These are phyloP conservation scores for Kappamyces sp. DNA, from an alignment of 192 early-diverging fungal species.

Conservation along the genomic window DNA sequence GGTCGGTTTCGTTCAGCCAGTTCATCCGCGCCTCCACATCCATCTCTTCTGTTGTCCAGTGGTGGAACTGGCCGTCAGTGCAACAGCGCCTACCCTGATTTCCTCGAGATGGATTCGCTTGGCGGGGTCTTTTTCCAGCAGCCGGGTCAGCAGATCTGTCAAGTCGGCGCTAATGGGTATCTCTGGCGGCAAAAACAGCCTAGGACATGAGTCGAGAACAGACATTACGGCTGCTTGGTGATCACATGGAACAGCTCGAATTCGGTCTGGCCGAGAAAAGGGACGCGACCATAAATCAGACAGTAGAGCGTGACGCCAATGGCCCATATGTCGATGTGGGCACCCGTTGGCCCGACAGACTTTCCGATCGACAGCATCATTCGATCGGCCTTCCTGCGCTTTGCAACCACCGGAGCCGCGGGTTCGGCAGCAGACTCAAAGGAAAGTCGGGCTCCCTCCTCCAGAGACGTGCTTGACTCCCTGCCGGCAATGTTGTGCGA, in stretches of 20 bases:
- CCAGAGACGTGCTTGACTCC: no score
- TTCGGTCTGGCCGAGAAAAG: conserved; percentile 90
- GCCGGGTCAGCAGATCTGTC: conserved; percentile 61
- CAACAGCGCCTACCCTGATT: conserved; percentile 59
- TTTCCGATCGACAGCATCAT: conserved; percentile 5
- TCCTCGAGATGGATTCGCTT: conserved; percentile 79
- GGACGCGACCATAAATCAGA: conserved; percentile 83
- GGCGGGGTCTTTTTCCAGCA: conserved; percentile 84
- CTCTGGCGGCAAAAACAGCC: conserved; percentile 39
- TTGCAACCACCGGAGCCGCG: no score
- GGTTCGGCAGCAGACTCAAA: no score
- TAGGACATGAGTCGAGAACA: conserved; percentile 36
- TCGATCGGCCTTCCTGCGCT: not conserved
- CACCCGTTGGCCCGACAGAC: conserved; percentile 33
- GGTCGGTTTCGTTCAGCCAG: conserved; percentile 79
- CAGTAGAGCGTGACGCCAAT: conserved; percentile 95
- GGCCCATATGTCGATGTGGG: conserved; percentile 97
- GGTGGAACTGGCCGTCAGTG: conserved; percentile 49
- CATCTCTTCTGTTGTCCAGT: conserved; percentile 80
- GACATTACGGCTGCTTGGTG: conserved; percentile 53
- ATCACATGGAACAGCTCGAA: conserved; percentile 95
- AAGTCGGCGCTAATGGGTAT: conserved; percentile 50
- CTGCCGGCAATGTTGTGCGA: conserved; percentile 11
- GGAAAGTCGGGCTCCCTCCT: no score
- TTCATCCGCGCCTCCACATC: conserved; percentile 38